phyloP scores from a whole-genome alignment of 768 basidiomycete genomes.

The Termitomyces sp. region DNA sequence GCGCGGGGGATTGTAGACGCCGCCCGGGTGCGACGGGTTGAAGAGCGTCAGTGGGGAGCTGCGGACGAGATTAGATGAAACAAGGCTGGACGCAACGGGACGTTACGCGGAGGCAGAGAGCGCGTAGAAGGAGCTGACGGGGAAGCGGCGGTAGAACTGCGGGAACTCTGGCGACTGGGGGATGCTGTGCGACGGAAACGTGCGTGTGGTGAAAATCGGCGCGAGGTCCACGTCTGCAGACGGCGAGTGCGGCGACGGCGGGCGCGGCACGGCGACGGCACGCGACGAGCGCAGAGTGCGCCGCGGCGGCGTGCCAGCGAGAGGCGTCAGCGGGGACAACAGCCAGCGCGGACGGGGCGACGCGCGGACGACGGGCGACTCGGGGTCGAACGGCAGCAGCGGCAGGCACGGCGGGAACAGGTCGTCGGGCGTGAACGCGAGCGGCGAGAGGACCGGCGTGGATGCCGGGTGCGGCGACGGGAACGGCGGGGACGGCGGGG shows the following conservation, averaged over 20 bases:
- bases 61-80: neutral
- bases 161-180: constrained; percentile 40
- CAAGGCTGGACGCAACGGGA: too few species aligned
- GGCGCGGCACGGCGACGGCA: neutral
- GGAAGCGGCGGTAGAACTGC: constrained; percentile 68
- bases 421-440: neutral
- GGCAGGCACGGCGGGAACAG: neutral
- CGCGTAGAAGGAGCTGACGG: constrained; percentile 52
- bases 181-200: constrained; percentile 41
- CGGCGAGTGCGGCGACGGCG: neutral
- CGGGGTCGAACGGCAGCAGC: neutral
- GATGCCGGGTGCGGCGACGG: neutral
- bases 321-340: neutral
- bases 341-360: neutral
- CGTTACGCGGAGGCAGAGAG: constrained; percentile 21
- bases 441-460: neutral
- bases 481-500: neutral
- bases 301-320: neutral
- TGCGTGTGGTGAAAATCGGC: constrained; percentile 34
- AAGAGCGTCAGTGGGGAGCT: constrained; percentile 18
- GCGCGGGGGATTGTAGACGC: constrained; percentile 57
- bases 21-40: constrained; percentile 35
- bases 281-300: neutral
- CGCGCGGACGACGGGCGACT: constrained; percentile 3
- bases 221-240: neutral